Base-by-base conservation (phyloP, 129 eudicot genomes). In the Helianthus annuus region DNA sequence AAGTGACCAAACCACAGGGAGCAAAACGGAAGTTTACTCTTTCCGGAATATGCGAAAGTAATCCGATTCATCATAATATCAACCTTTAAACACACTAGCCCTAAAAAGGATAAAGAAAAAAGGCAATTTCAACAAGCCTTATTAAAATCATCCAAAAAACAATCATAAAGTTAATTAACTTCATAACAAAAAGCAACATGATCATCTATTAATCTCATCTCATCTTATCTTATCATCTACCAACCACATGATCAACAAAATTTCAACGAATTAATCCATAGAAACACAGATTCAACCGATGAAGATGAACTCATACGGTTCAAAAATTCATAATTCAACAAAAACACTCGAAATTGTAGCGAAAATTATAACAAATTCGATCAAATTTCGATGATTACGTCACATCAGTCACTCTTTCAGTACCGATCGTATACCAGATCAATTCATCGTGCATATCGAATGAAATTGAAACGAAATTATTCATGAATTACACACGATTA, bases 81-180 rank as follows among this genome's bases (percentile, higher is more conserved):
- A 17, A 19, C 69, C 29, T 22, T 64, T 29, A 12, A 22, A 59
- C 27, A 17, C 45, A 42, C 58, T 55, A 40, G 46, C 79, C 73
- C 59, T 55, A 40, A 55, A 66, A 42, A 45, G 73, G 58, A 44
- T 42, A 27, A 5, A 40, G 5, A 74, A 42, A 19, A 19, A 13
- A 12, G 11, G 3, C 34, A 6, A 3, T 7, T 16, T 10, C 49
- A 4, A 9, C 16, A 44, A 57, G 48, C 68, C 38, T 76, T 36
- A 65, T 66, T 44, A 11, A 56, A 69, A 11, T 44, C 51, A 67
- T 5, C 19, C 13, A 62, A 39, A 77, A 62, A 63, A 58, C 71
- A 70, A 77, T 70, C 48, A 77, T 62, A 77, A 77, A 77, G 65
- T 65, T 69, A 2, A 40, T 65, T 69, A 2, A 40, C 64, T 29